Evolutionary conservation across 2,329 filamentous ascomycete species (phyloP).

Genomic region (Neurospora sp.): DNA sequence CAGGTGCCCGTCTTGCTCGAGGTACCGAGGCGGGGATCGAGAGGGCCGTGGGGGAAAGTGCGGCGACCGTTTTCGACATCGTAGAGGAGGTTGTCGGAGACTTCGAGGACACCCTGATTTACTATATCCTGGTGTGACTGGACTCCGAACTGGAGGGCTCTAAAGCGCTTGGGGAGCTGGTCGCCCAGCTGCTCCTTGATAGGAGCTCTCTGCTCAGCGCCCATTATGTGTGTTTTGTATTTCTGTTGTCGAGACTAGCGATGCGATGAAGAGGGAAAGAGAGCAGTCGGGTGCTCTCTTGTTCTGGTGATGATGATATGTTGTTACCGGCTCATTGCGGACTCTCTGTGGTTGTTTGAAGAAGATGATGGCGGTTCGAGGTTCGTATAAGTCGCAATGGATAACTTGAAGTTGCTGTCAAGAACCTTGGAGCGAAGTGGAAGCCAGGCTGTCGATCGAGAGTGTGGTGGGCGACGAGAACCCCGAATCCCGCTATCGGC

Average conservation of each 20-base stretch:
- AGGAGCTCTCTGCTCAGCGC: slow-evolving; percentile 6
- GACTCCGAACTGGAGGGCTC: slow-evolving; percentile 87
- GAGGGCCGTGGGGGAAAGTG: slow-evolving; percentile 71
- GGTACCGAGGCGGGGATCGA: slow-evolving; percentile 75
- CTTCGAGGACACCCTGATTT: slow-evolving; percentile 87
- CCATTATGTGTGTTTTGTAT: slow-evolving; percentile 5
- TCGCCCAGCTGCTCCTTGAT: slow-evolving; percentile 83
- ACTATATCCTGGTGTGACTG: slow-evolving; percentile 92
- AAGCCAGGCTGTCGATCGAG: background rate
- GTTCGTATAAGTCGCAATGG: no score
- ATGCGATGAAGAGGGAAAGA: background rate
- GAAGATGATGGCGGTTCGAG: background rate
- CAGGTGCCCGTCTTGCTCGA: slow-evolving; percentile 76
- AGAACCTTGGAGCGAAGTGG: background rate
- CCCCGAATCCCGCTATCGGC: background rate
- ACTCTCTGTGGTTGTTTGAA: no score
- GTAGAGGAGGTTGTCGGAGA: slow-evolving; percentile 90
- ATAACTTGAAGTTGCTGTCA: background rate
- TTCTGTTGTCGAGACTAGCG: background rate
- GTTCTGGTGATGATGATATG: background rate
- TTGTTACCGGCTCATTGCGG: slow-evolving; percentile 16
- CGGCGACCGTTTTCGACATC: slow-evolving; percentile 72
- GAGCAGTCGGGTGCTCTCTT: no score
- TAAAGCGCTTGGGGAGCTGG: slow-evolving; percentile 81
- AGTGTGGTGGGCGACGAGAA: background rate